Base-by-base conservation (phyloP, 371 early-diverging fungal species). In the Haplosporangium sp. region DNA sequence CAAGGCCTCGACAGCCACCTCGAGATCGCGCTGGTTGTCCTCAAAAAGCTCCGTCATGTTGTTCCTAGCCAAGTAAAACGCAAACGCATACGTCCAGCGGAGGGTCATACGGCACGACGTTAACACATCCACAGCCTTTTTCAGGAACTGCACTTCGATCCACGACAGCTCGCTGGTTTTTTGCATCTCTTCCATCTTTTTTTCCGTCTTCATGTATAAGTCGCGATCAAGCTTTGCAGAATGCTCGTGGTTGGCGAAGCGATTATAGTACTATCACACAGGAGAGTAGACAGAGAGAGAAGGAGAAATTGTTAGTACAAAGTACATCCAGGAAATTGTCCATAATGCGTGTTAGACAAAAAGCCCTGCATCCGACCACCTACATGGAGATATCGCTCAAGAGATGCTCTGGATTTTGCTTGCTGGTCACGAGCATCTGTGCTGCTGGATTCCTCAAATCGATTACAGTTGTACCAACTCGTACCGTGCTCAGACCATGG, bases 61-160 rank as follows among this genome's bases (percentile, higher is more conserved):
- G 73, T 92, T 87, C 61, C 88, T 85, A 13, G 75, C 80, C 80
- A 99, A 88, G 76, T 96, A 99, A 83, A 93, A 99, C 1, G 97
- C 98, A 82, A 99, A 93, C n/a, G 93, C 94, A 82, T 97, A 99
- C 0, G 97, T 96, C 98, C 98, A 99, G 79, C 95, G 96, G 46
- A 99, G 88, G 0, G 95, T 96, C 80, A 86, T 91, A 66, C 99
- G 93, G 69, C 96, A 92, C 64, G 91, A 83, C 13, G 93, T 87
- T 16, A 98, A 88, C 0, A 92, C 93, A 75, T 96, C 95, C 36
- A 96, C 95, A 10, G 98, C 98, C 51, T 92, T 93, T 66, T 90
- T 89, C 42, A 99, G 83, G 80, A 98, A 99, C 84, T 99, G 98
- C 3, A 97, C 98, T 84, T 99, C 98, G 72, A 98, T 98, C 99